Conservation (phyloP, 73 alveolate genomes). For the Blepharisma japonicum region DNA sequence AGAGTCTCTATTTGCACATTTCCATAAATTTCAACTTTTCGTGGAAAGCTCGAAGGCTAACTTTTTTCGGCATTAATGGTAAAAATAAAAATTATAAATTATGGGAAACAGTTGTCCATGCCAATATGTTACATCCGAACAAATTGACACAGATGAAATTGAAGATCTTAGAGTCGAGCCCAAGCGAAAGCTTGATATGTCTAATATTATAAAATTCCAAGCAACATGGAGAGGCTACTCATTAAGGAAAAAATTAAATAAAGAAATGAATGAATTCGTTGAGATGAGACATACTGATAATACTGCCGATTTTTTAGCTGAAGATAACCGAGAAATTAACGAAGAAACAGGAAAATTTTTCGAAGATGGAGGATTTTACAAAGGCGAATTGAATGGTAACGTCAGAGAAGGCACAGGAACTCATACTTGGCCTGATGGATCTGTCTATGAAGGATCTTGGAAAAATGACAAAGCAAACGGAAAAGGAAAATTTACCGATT, state of each 20-base stretch:
- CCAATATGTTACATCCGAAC: neutral
- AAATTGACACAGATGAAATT: neutral
- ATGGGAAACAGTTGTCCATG: constrained; percentile 21
- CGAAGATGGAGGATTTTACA: neutral
- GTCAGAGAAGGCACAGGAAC: constrained; percentile 8
- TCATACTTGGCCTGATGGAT: constrained; percentile 14
- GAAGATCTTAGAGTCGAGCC: neutral
- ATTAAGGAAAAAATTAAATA: neutral
- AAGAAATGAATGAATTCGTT: too few relatives aligned
- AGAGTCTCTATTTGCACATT: too few relatives aligned
- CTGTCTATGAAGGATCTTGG: constrained; percentile 20
- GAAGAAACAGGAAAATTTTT: too few relatives aligned
- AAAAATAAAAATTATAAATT: neutral
- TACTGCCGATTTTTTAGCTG: too few relatives aligned
- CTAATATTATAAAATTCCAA: constrained; percentile 11
- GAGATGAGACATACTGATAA: too few relatives aligned
- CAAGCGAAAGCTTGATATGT: constrained; percentile 1
- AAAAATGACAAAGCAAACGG: constrained; percentile 29
- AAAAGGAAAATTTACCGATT: constrained; percentile 3
- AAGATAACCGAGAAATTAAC: too few relatives aligned
- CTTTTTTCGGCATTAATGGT: too few relatives aligned
- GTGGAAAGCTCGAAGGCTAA: too few relatives aligned
- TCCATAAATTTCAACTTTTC: too few relatives aligned
- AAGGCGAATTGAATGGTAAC: neutral
- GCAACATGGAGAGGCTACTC: constrained; percentile 27